Evolutionary conservation across 148 eudicot species (phyloP).

Genomic region (Agrostemma githago): DNA sequence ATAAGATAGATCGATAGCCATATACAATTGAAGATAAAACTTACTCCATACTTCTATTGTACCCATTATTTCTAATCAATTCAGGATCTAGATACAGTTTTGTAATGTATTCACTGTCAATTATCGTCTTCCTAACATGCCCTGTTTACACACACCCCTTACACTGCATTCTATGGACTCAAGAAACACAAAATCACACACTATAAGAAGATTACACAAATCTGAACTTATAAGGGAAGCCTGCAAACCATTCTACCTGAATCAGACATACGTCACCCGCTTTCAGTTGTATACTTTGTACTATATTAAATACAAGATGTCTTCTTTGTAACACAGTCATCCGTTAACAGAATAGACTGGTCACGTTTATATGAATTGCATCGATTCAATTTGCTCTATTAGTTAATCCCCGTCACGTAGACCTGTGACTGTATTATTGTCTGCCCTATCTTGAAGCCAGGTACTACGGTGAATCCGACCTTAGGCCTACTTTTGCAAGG

Average conservation of each 20-base stretch:
- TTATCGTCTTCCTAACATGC: slow-evolving; percentile 18
- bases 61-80: slow-evolving; percentile 2
- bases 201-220: slow-evolving; percentile 7
- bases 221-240: not conserved
- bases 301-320: not conserved
- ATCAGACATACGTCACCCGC: slow-evolving; percentile 2
- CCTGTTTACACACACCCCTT: slow-evolving; percentile 21
- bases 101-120: slow-evolving; percentile 16
- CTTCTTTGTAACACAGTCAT: slow-evolving; percentile 3
- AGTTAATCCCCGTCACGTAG: slow-evolving; percentile 44
- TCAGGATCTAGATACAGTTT: slow-evolving; percentile 25
- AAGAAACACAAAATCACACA: slow-evolving; percentile 1
- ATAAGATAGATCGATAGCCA: slow-evolving; percentile 4
- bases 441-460: slow-evolving; percentile 73
- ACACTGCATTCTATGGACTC: slow-evolving; percentile 18
- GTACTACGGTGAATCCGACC: slow-evolving; percentile 87
- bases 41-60: not conserved
- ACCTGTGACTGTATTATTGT: slow-evolving; percentile 87
- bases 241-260: not conserved
- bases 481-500: slow-evolving; percentile 47
- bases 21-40: slow-evolving; percentile 16
- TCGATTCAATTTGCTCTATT: not conserved
- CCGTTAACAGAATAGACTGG: not conserved
- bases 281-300: not conserved
- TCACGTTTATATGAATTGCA: not conserved